A percentile compares a stretch with the other conserved stretches of the same genome.
Evolutionary conservation across 1,284 basidiomycete genomes (phyloP).

Genomic region (Ceratobasidium sp.): DNA sequence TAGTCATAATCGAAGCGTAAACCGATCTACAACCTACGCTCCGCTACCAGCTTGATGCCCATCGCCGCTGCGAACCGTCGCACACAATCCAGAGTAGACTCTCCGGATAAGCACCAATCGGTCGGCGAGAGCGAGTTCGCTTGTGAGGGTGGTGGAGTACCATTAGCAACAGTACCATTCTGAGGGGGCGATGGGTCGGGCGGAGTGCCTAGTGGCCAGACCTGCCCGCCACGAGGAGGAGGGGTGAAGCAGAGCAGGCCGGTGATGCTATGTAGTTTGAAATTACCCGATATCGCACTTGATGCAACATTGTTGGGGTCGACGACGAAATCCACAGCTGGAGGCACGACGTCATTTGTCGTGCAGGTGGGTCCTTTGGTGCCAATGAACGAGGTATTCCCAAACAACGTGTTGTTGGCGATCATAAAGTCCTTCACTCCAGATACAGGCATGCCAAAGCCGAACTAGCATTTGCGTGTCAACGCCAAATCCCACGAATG

Average conservation of each 20-base stretch:
- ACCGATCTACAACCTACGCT: slow-evolving; percentile 13
- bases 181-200: slow-evolving; percentile 6
- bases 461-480: slow-evolving; percentile 58
- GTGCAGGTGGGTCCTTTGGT: slow-evolving; percentile 78
- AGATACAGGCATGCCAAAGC: slow-evolving; percentile 75
- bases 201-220: slow-evolving; percentile 36
- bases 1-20: neutral
- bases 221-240: slow-evolving; percentile 25
- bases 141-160: neutral
- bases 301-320: slow-evolving; percentile 57
- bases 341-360: slow-evolving; percentile 62
- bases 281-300: slow-evolving; percentile 7
- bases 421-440: slow-evolving; percentile 76
- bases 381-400: slow-evolving; percentile 84
- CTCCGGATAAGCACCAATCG: slow-evolving; percentile 6
- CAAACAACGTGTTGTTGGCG: slow-evolving; percentile 70
- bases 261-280: slow-evolving; percentile 19
- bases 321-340: slow-evolving; percentile 70
- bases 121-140: neutral
- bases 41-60: neutral
- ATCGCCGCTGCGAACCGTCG: slow-evolving; percentile 8
- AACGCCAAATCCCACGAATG: neutral
- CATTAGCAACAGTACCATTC: neutral
- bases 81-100: neutral
- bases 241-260: slow-evolving; percentile 28